A percentile compares a stretch with the other conserved stretches of the same genome.
These are phyloP conservation scores for Blepharisma undulans DNA, from an alignment of 169 alveolate genomes.

Conservation along the genomic window DNA sequence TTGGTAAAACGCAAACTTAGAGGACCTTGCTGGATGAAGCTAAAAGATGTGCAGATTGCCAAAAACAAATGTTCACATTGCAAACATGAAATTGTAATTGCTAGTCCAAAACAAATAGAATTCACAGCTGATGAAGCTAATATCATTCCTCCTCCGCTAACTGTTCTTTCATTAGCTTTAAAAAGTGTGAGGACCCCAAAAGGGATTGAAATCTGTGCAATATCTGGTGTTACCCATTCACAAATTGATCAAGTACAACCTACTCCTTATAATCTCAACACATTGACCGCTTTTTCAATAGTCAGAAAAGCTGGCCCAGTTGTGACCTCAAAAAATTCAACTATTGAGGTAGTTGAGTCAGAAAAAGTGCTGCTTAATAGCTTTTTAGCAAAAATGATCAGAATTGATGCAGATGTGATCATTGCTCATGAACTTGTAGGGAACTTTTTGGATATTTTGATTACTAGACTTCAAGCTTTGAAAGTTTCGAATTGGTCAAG, in stretches of 20 bases:
- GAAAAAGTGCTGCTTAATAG: slow-evolving; percentile 71
- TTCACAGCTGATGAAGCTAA: not conserved
- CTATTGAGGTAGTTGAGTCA: slow-evolving; percentile 50
- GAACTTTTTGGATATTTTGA: slow-evolving; percentile 63
- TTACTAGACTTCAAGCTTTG: slow-evolving; percentile 61
- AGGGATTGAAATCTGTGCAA: slow-evolving; percentile 65
- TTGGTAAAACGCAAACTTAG: slow-evolving; percentile 70
- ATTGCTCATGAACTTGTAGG: slow-evolving; percentile 82
- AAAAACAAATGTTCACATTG: slow-evolving; percentile 65
- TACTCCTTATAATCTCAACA: slow-evolving; percentile 43
- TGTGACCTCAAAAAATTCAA: slow-evolving; percentile 39
- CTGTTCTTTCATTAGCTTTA: slow-evolving; percentile 58
- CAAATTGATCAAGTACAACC: slow-evolving; percentile 76
- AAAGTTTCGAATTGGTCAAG: slow-evolving; percentile 72
- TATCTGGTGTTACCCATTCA: slow-evolving; percentile 44
- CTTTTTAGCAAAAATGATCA: slow-evolving; percentile 60
- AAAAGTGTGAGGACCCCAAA: slow-evolving; percentile 68
- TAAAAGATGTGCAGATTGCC: slow-evolving; percentile 47
- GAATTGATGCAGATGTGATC: slow-evolving; percentile 84
- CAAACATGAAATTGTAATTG: slow-evolving; percentile 61
- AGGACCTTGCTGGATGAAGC: slow-evolving; percentile 88
- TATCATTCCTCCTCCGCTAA: slow-evolving; percentile 68
- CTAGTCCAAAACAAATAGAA: slow-evolving; percentile 54
- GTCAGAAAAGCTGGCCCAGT: slow-evolving; percentile 49
- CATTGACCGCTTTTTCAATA: slow-evolving; percentile 55